Conservation (phyloP, 2,329 filamentous ascomycete species). For the Trichothecium sympodiale region DNA sequence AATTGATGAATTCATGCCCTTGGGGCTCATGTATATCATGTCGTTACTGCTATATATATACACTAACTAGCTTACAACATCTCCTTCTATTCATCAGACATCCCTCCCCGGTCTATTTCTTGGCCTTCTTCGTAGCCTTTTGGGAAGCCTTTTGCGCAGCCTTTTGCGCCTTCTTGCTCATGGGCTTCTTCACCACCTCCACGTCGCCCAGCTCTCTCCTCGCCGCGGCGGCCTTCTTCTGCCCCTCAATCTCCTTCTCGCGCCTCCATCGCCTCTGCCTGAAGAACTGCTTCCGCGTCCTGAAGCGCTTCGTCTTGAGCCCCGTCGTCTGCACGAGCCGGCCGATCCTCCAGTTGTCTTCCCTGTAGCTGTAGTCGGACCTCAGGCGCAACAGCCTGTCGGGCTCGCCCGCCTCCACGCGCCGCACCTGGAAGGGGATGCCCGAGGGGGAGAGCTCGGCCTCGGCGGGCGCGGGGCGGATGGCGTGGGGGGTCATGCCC, state of each 20-base stretch:
- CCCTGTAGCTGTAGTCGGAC: constrained; percentile 46
- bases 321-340: constrained; percentile 40
- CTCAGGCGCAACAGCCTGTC: constrained; percentile 38
- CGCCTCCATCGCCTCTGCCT: constrained; percentile 30
- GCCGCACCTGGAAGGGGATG: constrained; percentile 35
- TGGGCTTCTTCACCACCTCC: constrained; percentile 17
- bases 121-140: constrained; percentile 22
- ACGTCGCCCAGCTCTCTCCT: constrained; percentile 19
- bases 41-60: no score
- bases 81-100: neutral
- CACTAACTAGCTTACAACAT: neutral
- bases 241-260: constrained; percentile 29
- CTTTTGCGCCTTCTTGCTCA: constrained; percentile 25
- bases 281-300: constrained; percentile 38
- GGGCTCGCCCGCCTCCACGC: constrained; percentile 27
- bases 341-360: constrained; percentile 50
- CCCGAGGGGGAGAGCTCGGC: constrained; percentile 36
- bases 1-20: no score
- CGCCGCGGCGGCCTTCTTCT: constrained; percentile 25
- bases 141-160: constrained; percentile 16
- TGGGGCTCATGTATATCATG: no score
- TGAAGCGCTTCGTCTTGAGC: constrained; percentile 35
- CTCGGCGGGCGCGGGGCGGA: constrained; percentile 24
- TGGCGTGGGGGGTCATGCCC: constrained; percentile 52
- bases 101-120: constrained; percentile 18